A percentile compares a stretch with the other conserved stretches of the same genome.
phyloP scores from a whole-genome alignment of 2,329 filamentous ascomycete genomes.

The Pseudocercospora pini-densiflorae region DNA sequence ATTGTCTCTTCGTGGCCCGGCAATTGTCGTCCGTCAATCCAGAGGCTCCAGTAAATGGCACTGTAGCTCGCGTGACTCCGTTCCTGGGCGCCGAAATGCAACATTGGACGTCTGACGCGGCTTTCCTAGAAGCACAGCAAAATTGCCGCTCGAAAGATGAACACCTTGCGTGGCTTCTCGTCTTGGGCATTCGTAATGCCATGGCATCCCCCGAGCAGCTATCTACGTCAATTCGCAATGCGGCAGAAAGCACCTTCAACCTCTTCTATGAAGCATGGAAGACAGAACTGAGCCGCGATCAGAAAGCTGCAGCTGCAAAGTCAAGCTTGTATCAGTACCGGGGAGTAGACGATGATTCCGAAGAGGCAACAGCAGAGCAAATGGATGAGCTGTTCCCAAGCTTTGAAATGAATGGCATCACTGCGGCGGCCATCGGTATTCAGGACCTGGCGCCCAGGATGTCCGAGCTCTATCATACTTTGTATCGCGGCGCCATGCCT shows the following conservation, averaged over 20 bases:
- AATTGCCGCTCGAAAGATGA: conserved; percentile 26
- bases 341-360: conserved; percentile 75
- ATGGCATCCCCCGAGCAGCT: conserved; percentile 15
- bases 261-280: conserved; percentile 81
- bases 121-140: conserved; percentile 26
- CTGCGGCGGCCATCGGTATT: conserved; percentile 12
- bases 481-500: not conserved
- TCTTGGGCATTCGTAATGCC: conserved; percentile 27
- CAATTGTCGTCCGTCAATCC: conserved; percentile 18
- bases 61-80: conserved; percentile 28
- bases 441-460: conserved; percentile 33
- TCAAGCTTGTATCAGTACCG: conserved; percentile 82
- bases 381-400: conserved; percentile 82
- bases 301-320: conserved; percentile 73
- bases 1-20: conserved; percentile 61
- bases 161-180: conserved; percentile 31
- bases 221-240: conserved; percentile 38
- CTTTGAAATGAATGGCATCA: conserved; percentile 55
- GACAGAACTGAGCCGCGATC: conserved; percentile 74
- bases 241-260: conserved; percentile 70
- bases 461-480: conserved; percentile 27
- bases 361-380: conserved; percentile 74
- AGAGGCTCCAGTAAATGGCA: not conserved
- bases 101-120: conserved; percentile 31
- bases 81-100: conserved; percentile 27